phyloP scores from a whole-genome alignment of 208 protist genomes.

The Acanthamoeba pearcei region DNA sequence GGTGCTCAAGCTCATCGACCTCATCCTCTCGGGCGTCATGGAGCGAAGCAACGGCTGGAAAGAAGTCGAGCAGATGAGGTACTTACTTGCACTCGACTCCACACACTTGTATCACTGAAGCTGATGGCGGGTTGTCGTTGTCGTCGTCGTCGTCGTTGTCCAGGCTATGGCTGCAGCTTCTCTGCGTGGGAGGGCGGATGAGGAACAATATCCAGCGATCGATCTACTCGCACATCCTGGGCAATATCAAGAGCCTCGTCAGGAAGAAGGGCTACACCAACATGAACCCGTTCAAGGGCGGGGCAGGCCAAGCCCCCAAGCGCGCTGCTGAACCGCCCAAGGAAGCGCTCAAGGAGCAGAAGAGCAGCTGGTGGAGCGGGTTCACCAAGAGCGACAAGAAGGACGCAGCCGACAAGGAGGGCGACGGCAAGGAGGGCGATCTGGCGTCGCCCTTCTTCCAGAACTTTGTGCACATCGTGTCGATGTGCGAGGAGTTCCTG shows the following conservation, averaged over 20 bases:
- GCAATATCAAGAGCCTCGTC: slow-evolving; percentile 38
- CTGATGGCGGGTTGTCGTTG: not conserved
- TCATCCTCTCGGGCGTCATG: slow-evolving; percentile 40
- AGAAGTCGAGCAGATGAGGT: slow-evolving; percentile 63
- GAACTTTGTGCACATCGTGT: slow-evolving; percentile 40
- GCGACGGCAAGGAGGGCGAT: not conserved
- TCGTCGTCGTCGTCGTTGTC: not conserved
- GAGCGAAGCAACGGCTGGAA: slow-evolving; percentile 58
- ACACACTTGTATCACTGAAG: too few relatives aligned
- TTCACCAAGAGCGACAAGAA: slow-evolving; percentile 37
- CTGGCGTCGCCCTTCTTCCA: slow-evolving; percentile 38
- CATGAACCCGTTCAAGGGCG: slow-evolving; percentile 60
- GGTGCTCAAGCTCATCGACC: slow-evolving; percentile 50
- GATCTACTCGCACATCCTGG: slow-evolving; percentile 45
- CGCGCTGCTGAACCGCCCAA: not conserved
- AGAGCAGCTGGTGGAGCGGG: slow-evolving; percentile 34
- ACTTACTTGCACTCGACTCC: not conserved
- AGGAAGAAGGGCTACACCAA: slow-evolving; percentile 35
- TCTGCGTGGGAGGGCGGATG: slow-evolving; percentile 17
- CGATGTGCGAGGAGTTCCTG: slow-evolving; percentile 70
- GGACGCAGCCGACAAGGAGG: slow-evolving; percentile 6
- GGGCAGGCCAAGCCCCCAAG: not conserved
- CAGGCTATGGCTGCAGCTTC: slow-evolving; percentile 45
- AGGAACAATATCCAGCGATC: slow-evolving; percentile 49
- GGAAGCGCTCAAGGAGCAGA: not conserved